Base-by-base conservation (phyloP, 331 rosid species). In the Acacia pycnantha region DNA sequence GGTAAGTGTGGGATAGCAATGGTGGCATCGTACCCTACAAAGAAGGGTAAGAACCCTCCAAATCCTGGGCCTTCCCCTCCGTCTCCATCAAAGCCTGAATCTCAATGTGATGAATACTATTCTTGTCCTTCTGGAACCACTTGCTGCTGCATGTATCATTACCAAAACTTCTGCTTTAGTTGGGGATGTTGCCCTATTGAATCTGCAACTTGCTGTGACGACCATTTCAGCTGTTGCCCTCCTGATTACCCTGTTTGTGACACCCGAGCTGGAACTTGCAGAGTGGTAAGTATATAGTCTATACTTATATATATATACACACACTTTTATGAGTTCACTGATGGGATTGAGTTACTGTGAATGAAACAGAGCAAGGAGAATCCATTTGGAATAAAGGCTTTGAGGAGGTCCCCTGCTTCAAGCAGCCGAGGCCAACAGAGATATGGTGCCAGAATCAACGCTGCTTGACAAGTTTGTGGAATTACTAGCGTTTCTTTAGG, bases 171-270 rank as follows among this genome's bases (percentile, higher is more conserved):
- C 65, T 95, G 98, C 90, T 93, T 92, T 29, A 97, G 88, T 54
- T 95, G 98, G 98, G 98, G 98, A 82, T 95, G 98, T 76, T 95
- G 99, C 80, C 94, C 97, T 2, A 44, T 87, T 21, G 91, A 95
- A 80, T 89, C 96, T 37, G 98, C 96, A n/a, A 92, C 99, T 16
- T 95, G 96, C 74, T 95, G 98, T 12, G 96, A 86, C 2, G 99
- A 95, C 48, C 81, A 86, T 24, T 73, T 74, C 64, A 95, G 96
- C 43, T 95, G 98, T 70, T 95, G 98, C 74, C 98, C 98, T 35
- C 84, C 81, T 2, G 97, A 90, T 1, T 95, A 84, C 74, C 98
- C 98, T 4, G 47, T 95, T 47, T 95, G 98, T 14, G 98, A 93
- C 81, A 68, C 82, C 40, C 47, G 19, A 0, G 85, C 91, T 7